Base-by-base conservation (phyloP, 305 asterid species). In the Solanum aculeatissimum region DNA sequence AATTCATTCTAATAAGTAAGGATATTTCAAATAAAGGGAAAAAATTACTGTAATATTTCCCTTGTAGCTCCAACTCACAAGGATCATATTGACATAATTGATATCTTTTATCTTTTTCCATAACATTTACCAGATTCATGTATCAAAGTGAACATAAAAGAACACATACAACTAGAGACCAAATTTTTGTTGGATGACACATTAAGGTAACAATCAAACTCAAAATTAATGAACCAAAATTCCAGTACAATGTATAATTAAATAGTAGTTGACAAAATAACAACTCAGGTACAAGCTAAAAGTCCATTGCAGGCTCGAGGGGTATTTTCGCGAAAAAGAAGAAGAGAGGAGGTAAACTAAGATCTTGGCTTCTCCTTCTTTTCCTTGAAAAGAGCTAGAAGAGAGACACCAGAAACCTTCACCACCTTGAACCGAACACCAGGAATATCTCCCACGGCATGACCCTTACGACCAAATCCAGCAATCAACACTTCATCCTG, bases 401-500 rank as follows among this genome's bases (percentile, higher is more conserved):
- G 94, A 70, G 95, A 92, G 3, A 93, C 97, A 55, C 97, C 95
- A 16, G 95, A 93, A 25, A 93, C 96, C 90, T 91, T 93, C 84
- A 93, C 96, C 78, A 93, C 96, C 93, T 93, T 93, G 87, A 93
- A 93, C 27, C 96, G 84, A 79, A 93, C 96, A 9, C 96, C 96
- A 0, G 95, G 95, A 87, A 93, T 93, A 93, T 92, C 95, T 88
- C 95, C 95, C 51, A 93, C 97, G 0, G 97, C 97, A 29, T 93
- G 97, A 55, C 97, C 97, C 75, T 93, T 93, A 60, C 97, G 94
- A 49, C 97, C 97, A 80, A 93, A 93, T 72, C 97, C 97, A 86
- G 97, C 97, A 85, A 93, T 93, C 93, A 93, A 83, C 60, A 93
- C 94, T 86, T 93, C 97, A 16, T 93, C 95, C 97, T 93, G 91